These are phyloP conservation scores for Lomentospora prolificans DNA, from an alignment of 2,329 filamentous ascomycete species.

Conservation along the genomic window DNA sequence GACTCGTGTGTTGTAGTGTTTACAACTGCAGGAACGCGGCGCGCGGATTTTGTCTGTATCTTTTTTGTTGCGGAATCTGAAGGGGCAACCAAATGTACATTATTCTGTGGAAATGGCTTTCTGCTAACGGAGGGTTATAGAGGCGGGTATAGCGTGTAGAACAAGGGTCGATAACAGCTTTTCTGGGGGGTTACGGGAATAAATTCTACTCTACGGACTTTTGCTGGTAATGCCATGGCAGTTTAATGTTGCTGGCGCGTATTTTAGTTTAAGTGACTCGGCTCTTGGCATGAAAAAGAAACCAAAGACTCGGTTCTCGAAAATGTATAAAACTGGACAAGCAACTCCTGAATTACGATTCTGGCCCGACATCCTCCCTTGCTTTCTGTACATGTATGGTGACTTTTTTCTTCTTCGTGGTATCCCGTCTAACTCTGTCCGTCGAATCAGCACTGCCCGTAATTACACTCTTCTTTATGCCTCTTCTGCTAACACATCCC, in stretches of 20 bases:
- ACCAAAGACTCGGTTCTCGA: not conserved
- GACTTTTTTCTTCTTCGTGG: not conserved
- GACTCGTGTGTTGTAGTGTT: no score
- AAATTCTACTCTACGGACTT: no score
- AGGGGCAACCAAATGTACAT: not conserved
- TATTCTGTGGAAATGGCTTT: not conserved
- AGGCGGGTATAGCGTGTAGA: not conserved
- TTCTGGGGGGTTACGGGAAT: not conserved
- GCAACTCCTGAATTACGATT: not conserved
- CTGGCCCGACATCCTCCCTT: not conserved
- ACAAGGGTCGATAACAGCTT: not conserved
- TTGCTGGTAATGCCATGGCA: no score
- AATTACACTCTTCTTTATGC: constrained; percentile 22
- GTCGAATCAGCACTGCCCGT: not conserved
- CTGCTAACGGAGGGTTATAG: not conserved
- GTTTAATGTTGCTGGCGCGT: no score
- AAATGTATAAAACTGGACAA: not conserved
- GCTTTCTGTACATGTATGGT: not conserved
- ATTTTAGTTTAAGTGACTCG: no score
- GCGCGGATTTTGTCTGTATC: no score
- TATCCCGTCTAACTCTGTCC: not conserved
- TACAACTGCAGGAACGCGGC: no score
- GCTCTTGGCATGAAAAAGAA: no score
- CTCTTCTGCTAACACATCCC: constrained; percentile 44
- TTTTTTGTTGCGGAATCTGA: no score